Conservation (phyloP, 352 stramenopile species). For the Phytopythium boreale region DNA sequence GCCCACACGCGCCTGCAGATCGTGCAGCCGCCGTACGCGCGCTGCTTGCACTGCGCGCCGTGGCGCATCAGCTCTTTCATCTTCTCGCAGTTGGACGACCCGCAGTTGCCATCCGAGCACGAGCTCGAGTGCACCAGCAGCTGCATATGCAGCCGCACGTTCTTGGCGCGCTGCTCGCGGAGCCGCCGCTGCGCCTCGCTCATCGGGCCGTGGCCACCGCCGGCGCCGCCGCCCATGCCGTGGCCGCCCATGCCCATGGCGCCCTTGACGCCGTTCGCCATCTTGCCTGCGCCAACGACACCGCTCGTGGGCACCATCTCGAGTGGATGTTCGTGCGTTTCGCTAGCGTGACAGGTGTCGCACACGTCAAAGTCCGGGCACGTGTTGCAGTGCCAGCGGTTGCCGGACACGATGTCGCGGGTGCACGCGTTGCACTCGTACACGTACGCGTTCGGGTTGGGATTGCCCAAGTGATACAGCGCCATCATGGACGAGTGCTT, state of each 20-base stretch:
- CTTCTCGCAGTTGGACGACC: slow-evolving; percentile 97
- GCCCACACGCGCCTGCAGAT: slow-evolving; percentile 97
- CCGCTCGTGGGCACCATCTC: slow-evolving; percentile 81
- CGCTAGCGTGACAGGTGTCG: slow-evolving; percentile 82
- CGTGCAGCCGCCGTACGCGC: slow-evolving; percentile 91
- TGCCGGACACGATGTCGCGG: slow-evolving; percentile 76
- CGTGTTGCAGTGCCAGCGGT: slow-evolving; percentile 88
- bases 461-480: slow-evolving; percentile 98
- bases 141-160: slow-evolving; percentile 97
- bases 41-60: slow-evolving; percentile 91
- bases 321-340: slow-evolving; percentile 75
- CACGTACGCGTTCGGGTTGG: slow-evolving; percentile 85
- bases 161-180: slow-evolving; percentile 90
- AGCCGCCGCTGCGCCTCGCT: slow-evolving; percentile 63
- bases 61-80: slow-evolving; percentile 99
- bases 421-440: slow-evolving; percentile 87
- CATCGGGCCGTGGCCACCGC: slow-evolving; percentile 27
- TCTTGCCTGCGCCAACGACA: slow-evolving; percentile 9
- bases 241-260: slow-evolving; percentile 3
- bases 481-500: slow-evolving; percentile 99
- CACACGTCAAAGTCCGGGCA: slow-evolving; percentile 90
- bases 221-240: slow-evolving; percentile 8
- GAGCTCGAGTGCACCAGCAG: slow-evolving; percentile 96
- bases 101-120: slow-evolving; percentile 91
- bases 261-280: slow-evolving; percentile 7